These are phyloP conservation scores for Pichia gijzeniarum DNA, from an alignment of 805 yeast genomes.

Conservation along the genomic window DNA sequence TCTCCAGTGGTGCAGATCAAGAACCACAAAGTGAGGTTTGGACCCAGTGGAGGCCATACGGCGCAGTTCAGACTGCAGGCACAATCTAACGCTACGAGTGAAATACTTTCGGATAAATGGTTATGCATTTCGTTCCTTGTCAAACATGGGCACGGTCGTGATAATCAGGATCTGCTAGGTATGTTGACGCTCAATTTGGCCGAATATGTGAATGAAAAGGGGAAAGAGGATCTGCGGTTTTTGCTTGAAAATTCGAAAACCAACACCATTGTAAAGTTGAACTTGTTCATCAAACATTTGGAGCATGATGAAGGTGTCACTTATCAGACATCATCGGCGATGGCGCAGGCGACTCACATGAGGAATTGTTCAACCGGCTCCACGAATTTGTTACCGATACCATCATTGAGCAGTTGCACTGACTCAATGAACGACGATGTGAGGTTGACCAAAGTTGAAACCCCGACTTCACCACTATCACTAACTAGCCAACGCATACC, in stretches of 20 bases:
- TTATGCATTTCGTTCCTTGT: conserved; percentile 34
- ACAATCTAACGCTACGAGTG: conserved; percentile 25
- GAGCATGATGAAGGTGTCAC: neutral
- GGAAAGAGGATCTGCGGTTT: conserved; percentile 52
- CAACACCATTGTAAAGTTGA: conserved; percentile 67
- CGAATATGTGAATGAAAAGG: conserved; percentile 56
- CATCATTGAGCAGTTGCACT: neutral
- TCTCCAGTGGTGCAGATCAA: conserved; percentile 32
- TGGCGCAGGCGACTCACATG: neutral
- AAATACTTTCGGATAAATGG: conserved; percentile 38
- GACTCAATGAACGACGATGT: too few species aligned
- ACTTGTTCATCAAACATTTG: conserved; percentile 32
- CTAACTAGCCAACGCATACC: neutral
- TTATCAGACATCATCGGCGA: neutral
- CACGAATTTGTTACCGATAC: too few species aligned
- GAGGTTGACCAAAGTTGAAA: neutral
- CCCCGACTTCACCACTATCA: neutral
- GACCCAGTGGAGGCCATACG: conserved; percentile 20
- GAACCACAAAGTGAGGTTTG: conserved; percentile 49
- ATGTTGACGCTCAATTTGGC: conserved; percentile 58
- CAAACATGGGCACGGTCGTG: conserved; percentile 31
- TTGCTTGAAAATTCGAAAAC: conserved; percentile 73
- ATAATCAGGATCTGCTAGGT: conserved; percentile 54
- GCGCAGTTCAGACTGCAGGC: conserved; percentile 35
- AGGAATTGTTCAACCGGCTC: neutral